Evolutionary conservation across 495 filamentous ascomycete species (phyloP).

Genomic region (Glonium stellatum): DNA sequence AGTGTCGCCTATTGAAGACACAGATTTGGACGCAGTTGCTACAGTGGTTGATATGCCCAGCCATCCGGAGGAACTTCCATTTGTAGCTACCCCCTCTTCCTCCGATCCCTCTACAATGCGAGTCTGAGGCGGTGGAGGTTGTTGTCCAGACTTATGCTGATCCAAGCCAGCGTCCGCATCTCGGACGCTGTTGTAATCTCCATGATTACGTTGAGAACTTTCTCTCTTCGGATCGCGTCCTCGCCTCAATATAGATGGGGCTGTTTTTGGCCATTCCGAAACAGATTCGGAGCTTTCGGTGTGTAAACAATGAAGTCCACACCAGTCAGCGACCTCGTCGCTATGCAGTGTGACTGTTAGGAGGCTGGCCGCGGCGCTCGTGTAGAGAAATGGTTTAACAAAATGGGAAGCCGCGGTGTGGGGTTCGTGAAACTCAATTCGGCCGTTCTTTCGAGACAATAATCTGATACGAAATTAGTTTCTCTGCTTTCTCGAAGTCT

Average conservation of each 20-base stretch:
- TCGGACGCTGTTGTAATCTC: background rate
- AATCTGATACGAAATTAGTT: background rate
- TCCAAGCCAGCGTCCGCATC: background rate
- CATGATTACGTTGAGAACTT: background rate
- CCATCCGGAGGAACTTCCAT: slow-evolving; percentile 7
- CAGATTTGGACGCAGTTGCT: slow-evolving; percentile 13
- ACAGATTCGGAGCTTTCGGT: background rate
- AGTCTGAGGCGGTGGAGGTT: slow-evolving; percentile 22
- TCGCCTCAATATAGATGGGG: background rate
- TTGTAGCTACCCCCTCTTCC: slow-evolving; percentile 1
- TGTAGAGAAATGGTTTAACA: background rate
- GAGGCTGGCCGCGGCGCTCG: background rate
- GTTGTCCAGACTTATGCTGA: slow-evolving; percentile 6
- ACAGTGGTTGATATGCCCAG: slow-evolving; percentile 9
- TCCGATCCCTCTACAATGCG: slow-evolving; percentile 10
- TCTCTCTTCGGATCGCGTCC: background rate
- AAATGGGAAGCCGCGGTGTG: background rate
- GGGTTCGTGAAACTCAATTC: background rate
- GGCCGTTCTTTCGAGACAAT: background rate
- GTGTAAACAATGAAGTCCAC: background rate
- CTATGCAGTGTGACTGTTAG: background rate
- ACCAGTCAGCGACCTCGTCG: background rate
- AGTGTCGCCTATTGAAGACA: slow-evolving; percentile 49
- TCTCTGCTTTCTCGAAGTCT: background rate
- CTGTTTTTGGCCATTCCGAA: background rate